Evolutionary conservation across 2,329 filamentous ascomycete species (phyloP).

Genomic region (Knoxdaviesia capensis): DNA sequence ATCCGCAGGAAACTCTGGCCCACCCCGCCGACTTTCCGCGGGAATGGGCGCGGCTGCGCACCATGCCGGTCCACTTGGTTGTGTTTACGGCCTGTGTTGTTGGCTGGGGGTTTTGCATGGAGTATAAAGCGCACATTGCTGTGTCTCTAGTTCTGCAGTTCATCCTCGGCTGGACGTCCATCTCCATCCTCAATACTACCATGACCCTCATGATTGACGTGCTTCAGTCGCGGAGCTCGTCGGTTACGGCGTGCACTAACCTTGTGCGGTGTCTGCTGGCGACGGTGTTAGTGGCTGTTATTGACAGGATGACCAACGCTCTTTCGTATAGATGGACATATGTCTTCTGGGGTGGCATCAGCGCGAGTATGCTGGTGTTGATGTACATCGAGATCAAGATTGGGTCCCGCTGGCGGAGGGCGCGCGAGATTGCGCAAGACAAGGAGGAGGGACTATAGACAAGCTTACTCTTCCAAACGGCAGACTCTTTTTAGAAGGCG

Average conservation of each 20-base stretch:
- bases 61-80: conserved; percentile 8
- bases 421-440: background rate
- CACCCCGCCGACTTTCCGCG: conserved; percentile 8
- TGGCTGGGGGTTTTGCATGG: conserved; percentile 11
- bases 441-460: no score
- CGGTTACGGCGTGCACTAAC: conserved; percentile 12
- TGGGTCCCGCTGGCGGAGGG: conserved; percentile 7
- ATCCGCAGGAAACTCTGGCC: no score
- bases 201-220: conserved; percentile 14
- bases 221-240: conserved; percentile 10
- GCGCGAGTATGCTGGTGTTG: conserved; percentile 5
- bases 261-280: conserved; percentile 11
- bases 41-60: conserved; percentile 10
- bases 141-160: conserved; percentile 9
- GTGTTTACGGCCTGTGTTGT: conserved; percentile 9
- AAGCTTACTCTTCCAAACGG: no score
- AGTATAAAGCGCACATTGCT: conserved; percentile 8
- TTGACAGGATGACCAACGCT: conserved; percentile 8
- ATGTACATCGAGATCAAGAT: conserved; percentile 8
- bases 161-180: conserved; percentile 12
- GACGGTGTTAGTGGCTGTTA: conserved; percentile 10
- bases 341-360: conserved; percentile 7
- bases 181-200: conserved; percentile 12
- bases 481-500: no score
- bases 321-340: conserved; percentile 8